These are phyloP conservation scores for Penicillium italicum DNA, from an alignment of 2,329 filamentous ascomycete genomes.

Conservation along the genomic window DNA sequence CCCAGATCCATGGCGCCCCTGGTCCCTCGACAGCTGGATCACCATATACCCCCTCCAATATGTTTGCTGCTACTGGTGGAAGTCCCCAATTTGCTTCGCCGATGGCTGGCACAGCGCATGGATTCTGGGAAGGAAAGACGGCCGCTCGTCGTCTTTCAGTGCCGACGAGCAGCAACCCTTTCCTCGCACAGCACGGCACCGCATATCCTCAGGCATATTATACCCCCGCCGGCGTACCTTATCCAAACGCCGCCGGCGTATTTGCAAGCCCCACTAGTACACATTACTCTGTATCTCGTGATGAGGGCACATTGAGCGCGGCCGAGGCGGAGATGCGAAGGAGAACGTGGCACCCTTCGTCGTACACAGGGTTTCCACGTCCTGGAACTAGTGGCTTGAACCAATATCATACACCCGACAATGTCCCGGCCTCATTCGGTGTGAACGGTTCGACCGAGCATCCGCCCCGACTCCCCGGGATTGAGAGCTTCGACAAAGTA, in stretches of 20 bases:
- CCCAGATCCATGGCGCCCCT: constrained; percentile 62
- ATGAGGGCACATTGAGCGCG: constrained; percentile 32
- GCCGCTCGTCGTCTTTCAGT: constrained; percentile 76
- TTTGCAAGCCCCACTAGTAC: constrained; percentile 67
- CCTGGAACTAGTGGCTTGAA: constrained; percentile 69
- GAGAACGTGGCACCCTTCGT: constrained; percentile 82
- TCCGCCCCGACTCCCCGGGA: constrained; percentile 73
- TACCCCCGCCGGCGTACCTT: constrained; percentile 54
- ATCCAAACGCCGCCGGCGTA: constrained; percentile 57
- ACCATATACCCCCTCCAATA: constrained; percentile 78
- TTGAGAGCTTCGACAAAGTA: constrained; percentile 86
- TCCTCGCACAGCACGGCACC: constrained; percentile 60
- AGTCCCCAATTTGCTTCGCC: constrained; percentile 83
- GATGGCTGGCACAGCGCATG: constrained; percentile 64
- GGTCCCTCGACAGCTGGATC: constrained; percentile 68
- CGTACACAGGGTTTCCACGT: constrained; percentile 60
- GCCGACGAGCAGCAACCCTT: constrained; percentile 70
- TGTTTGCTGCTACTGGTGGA: constrained; percentile 69
- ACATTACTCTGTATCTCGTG: constrained; percentile 46
- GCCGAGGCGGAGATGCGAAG: constrained; percentile 75
- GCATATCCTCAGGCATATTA: constrained; percentile 56
- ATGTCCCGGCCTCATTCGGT: constrained; percentile 55
- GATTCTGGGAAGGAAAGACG: constrained; percentile 67
- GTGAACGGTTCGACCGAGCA: constrained; percentile 53
- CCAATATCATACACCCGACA: constrained; percentile 68